A percentile compares a stretch with the other conserved stretches of the same genome.
phyloP scores from a whole-genome alignment of 192 early-diverging fungal species.

The Obelidium mucronatum region DNA sequence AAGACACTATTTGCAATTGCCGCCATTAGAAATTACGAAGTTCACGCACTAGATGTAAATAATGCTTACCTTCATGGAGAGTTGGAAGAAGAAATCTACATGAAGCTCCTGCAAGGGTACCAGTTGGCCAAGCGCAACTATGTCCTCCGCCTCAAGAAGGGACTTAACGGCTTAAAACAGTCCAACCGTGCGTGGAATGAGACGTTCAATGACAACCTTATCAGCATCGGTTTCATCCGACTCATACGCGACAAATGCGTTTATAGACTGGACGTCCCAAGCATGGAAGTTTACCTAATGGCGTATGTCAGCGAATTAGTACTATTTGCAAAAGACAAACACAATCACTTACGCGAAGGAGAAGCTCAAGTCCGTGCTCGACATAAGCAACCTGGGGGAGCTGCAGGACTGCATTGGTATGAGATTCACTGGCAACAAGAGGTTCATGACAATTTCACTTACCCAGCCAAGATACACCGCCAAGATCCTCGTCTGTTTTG shows the following conservation, averaged over 20 bases:
- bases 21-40: neutral
- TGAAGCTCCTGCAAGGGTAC: constrained; percentile 40
- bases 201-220: neutral
- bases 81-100: constrained; percentile 37
- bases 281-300: constrained; percentile 1
- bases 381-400: neutral
- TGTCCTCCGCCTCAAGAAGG: neutral
- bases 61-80: no score
- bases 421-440: no score
- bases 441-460: no score
- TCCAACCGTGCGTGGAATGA: constrained; percentile 22
- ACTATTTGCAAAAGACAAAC: constrained; percentile 9
- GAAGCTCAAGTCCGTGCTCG: neutral
- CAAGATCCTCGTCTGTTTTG: neutral
- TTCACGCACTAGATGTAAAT: constrained; percentile 48
- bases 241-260: constrained; percentile 13
- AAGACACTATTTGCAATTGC: constrained; percentile 27
- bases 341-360: neutral
- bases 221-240: neutral
- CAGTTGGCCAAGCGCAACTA: neutral
- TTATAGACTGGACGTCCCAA: constrained; percentile 14
- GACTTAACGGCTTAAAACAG: constrained; percentile 41
- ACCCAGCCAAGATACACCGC: neutral
- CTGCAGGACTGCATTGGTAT: neutral
- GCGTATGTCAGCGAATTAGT: constrained; percentile 48